These are phyloP conservation scores for Graphiopsis chlorocephala DNA, from an alignment of 2,329 filamentous ascomycete species.

Conservation along the genomic window DNA sequence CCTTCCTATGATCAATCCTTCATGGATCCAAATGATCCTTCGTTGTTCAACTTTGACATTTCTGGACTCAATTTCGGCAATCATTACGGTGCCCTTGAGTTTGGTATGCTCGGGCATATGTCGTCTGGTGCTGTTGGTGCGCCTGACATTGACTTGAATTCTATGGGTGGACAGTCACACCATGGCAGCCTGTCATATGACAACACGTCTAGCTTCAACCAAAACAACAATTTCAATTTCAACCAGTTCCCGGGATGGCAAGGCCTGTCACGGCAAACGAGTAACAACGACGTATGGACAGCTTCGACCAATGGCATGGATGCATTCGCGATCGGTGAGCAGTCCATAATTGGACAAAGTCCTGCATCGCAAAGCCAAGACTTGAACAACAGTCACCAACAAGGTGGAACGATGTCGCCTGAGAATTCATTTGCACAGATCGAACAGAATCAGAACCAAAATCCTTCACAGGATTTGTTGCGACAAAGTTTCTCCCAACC, in stretches of 20 bases:
- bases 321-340: conserved; percentile 61
- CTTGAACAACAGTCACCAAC: conserved; percentile 40
- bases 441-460: conserved; percentile 31
- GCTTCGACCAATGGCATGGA: conserved; percentile 43
- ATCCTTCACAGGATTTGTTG: conserved; percentile 23
- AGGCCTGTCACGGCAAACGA: conserved; percentile 41
- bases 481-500: conserved; percentile 35
- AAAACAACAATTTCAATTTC: conserved; percentile 26
- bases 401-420: conserved; percentile 27
- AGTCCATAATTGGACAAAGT: conserved; percentile 56
- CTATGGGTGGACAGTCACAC: conserved; percentile 26
- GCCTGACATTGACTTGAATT: conserved; percentile 34
- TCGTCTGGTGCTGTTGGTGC: conserved; percentile 67
- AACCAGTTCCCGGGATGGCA: conserved; percentile 32
- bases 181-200: conserved; percentile 32
- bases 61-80: conserved; percentile 94
- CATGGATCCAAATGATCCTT: conserved; percentile 89
- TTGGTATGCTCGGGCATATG: conserved; percentile 95
- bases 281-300: conserved; percentile 42
- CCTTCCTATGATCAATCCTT: conserved; percentile 56
- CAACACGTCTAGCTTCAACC: conserved; percentile 23
- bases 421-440: conserved; percentile 32
- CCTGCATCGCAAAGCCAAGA: conserved; percentile 55
- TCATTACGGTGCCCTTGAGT: conserved; percentile 92
- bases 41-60: conserved; percentile 92